A percentile compares a stretch with the other conserved stretches of the same genome.
These are phyloP conservation scores for Mycosphaerella sp. DNA, from an alignment of 2,329 filamentous ascomycete genomes.

Conservation along the genomic window DNA sequence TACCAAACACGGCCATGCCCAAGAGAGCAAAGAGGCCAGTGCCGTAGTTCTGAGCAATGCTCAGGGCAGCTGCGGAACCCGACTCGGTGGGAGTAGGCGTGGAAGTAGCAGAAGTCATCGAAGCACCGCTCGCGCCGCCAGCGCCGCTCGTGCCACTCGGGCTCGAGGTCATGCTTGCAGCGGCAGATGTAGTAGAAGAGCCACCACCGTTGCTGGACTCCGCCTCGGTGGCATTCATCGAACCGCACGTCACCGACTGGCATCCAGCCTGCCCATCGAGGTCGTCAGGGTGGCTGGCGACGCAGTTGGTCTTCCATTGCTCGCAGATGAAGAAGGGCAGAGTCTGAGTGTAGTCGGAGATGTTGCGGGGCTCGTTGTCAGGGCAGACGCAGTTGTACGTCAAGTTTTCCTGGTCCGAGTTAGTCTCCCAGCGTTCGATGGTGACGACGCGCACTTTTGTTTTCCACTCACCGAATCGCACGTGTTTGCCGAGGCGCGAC, in stretches of 20 bases:
- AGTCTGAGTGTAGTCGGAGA: slow-evolving; percentile 51
- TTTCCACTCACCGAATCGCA: slow-evolving; percentile 50
- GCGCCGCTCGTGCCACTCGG: slow-evolving; percentile 26
- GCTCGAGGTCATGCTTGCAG: slow-evolving; percentile 11
- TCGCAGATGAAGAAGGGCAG: slow-evolving; percentile 57
- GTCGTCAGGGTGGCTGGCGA: slow-evolving; percentile 36
- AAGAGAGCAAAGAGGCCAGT: slow-evolving; percentile 44
- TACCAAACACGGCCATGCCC: slow-evolving; percentile 50
- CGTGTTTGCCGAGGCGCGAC: slow-evolving; percentile 44
- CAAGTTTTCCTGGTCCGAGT: slow-evolving; percentile 37
- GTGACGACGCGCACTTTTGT: slow-evolving; percentile 20
- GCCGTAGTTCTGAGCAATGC: slow-evolving; percentile 45
- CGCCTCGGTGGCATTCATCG: slow-evolving; percentile 39
- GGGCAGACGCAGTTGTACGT: slow-evolving; percentile 53
- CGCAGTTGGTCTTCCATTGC: slow-evolving; percentile 43
- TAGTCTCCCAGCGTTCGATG: neutral
- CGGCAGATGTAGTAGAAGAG: neutral
- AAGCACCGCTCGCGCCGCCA: slow-evolving; percentile 14
- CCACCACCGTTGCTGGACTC: slow-evolving; percentile 33
- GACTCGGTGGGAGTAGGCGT: slow-evolving; percentile 26
- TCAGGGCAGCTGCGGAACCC: slow-evolving; percentile 41
- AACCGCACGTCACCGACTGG: slow-evolving; percentile 48
- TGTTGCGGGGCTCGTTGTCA: slow-evolving; percentile 50
- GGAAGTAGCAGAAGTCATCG: slow-evolving; percentile 22
- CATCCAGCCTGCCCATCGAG: slow-evolving; percentile 40